Conservation (phyloP, 208 protist species). For the Porcisia hertigi region DNA sequence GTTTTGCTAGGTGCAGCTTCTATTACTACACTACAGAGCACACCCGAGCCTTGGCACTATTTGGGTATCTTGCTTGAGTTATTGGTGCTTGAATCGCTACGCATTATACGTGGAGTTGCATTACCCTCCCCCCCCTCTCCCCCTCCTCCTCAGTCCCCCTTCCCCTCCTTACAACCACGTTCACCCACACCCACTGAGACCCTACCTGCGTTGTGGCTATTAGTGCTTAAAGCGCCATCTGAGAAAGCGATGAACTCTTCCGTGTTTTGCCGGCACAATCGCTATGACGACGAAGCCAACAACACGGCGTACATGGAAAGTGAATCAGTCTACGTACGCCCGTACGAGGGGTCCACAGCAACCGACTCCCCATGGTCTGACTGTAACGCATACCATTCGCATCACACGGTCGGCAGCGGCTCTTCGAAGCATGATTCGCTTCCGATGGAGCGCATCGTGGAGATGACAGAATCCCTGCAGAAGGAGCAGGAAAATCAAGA, state of each 20-base stretch:
- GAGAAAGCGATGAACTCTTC: conserved; percentile 1
- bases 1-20: background rate
- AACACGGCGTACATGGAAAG: conserved; percentile 13
- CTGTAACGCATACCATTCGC: background rate
- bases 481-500: conserved; percentile 20
- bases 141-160: no score
- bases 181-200: background rate
- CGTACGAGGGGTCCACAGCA: background rate
- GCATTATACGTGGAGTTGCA: background rate
- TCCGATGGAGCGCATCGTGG: conserved; percentile 21
- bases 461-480: conserved; percentile 23
- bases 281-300: conserved; percentile 26
- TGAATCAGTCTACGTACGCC: conserved; percentile 12
- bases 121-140: background rate
- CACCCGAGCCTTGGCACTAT: background rate
- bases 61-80: background rate
- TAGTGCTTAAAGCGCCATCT: background rate
- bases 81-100: background rate
- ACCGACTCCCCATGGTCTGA: background rate
- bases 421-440: conserved; percentile 4
- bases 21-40: background rate
- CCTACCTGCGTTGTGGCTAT: background rate
- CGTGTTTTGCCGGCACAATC: conserved; percentile 5
- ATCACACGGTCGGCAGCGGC: background rate
- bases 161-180: background rate